Evolutionary conservation across 106 monocot species (phyloP), one percentile per base, ranked within the genome.

Genomic region (Phalaenopsis aphrodite): DNA sequence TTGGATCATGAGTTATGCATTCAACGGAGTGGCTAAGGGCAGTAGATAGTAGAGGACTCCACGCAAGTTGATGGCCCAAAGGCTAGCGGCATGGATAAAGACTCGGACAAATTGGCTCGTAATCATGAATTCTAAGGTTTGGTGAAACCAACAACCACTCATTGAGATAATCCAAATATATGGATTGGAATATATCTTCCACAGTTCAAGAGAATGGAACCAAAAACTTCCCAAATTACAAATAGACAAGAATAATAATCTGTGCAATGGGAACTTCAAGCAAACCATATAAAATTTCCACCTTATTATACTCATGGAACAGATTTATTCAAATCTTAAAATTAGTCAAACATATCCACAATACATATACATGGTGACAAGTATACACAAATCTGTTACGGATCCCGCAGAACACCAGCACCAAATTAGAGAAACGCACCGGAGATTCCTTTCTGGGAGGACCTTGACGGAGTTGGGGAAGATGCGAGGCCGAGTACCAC

Each of bases 351-450:
- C 19, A 61, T 61, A 5, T 68, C 37, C 68, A 38, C 68, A 68
- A 36, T 11, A 68, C 36, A 68, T 68, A 68, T 68, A 68, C 68
- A 37, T 18, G 68, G 38, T 68, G 10, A 68, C 10, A 12, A 36
- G 8, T 24, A 66, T 30, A 30, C 66, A 21, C 66, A 72, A 72
- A 72, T 72, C 72, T 41, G 41, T 3, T 41, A 73, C 42, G 38
- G 11, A 69, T 69, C 9, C 15, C 42, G 19, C 41, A 42, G 18
- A 42, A 18, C 15, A 42, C 42, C 16, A 73, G 24, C 42, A 42
- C 18, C 41, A 5, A 17, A 42, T 73, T 19, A 73, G 10, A n/a
- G 73, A 73, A 73, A 73, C 73, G 42, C 73, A 73, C 73, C 73
- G 42, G 73, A 18, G 42, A 73, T 73, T 73, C 24, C 73, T 73